Base-by-base conservation (phyloP, 1,284 basidiomycete species). In the Vanrija sp. region DNA sequence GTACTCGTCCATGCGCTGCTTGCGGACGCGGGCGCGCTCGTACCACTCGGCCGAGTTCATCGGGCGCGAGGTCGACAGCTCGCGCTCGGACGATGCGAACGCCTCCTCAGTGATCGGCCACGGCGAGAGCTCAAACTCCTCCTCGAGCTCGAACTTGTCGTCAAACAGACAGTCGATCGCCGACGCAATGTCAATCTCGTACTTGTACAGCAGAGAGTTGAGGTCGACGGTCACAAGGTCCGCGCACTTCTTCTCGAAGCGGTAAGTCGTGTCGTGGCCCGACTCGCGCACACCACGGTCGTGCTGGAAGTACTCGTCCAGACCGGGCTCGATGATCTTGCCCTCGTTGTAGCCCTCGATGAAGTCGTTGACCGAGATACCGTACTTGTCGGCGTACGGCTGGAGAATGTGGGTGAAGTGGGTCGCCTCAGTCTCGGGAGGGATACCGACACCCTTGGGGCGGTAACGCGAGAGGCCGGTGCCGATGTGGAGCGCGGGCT, bases 361-460 rank as follows among this genome's bases (percentile, higher is more conserved):
- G 79, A 96, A 98, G 78, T 98, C 96, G 72, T 93, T 86, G 62
- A 98, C 86, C n/a, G 91, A 95, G 56, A 97, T 83, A 5, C 93
- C 91, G 64, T 94, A 86, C 79, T 96, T 95, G 54, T 82, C 83
- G 34, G 95, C 96, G 71, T 86, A 98, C 5, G 95, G 95, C 73
- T 96, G 90, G 46, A 98, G 84, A 67, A 98, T 88, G 75, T 96
- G 91, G 3, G 93, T 98, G 75, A 98, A 98, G 78, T 98, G 95
- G 9, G 88, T 89, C 3, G 96, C 93, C 76, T 98, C 95, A 0
- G 95, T 98, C 81, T 98, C 95, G 0, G 95, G 96, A 16, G 93
- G 94, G 51, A 98, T 96, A 49, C 95, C 95, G 5, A 91, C 75
- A n/a, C 96, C 95, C 59, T 88, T 89, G 5, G 95, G 95, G 26